Base-by-base conservation (phyloP, 129 eudicot genomes). In the Flaveria ramosissima region DNA sequence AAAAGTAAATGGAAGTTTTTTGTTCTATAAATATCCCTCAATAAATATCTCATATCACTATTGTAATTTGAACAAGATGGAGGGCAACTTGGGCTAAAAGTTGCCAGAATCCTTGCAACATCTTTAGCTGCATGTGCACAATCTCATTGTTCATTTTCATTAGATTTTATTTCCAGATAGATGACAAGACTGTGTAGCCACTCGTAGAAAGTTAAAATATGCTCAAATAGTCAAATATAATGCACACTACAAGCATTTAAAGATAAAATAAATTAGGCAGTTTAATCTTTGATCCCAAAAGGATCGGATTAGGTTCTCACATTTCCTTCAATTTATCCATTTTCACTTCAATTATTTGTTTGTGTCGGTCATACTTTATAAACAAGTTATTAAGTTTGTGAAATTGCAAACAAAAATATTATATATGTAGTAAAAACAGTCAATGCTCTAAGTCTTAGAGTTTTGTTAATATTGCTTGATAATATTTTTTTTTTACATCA, bases 121-220 rank as follows among this genome's bases (percentile, higher is more conserved):
- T 64, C 74, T 79, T 79, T 72, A 73, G 52, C 50, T 80, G 20
- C 60, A 72, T 72, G 83, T 80, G 74, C 74, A 64, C n/a, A 72
- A 73, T 65, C 83, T 56, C 74, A 66, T 23, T 63, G 48, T 77
- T 77, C 60, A 68, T 77, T 53, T 69, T 77, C 75, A 42, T 6
- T 50, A 73, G 69, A 80, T 80, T 50, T 79, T 14, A 61, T 48
- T 62, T 79, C 43, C 60, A 39, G 39, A 41, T 67, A 72, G 19
- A 72, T 72, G 69, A 71, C 68, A 79, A 79, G 24, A 57, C 56
- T 7, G 41, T 42, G 68, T 73, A 17, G 48, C 73, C 69, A 64
- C 69, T 72, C 26, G 50, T n/a, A 23, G 39, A 79, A 72, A 23
- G 48, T 23, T 52, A 64, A 71, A 24, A 52, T 72, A 24, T 64